Evolutionary conservation across 495 filamentous ascomycete species (phyloP), one percentile per base, ranked within the genome.

Genomic region (Xylaria curta): DNA sequence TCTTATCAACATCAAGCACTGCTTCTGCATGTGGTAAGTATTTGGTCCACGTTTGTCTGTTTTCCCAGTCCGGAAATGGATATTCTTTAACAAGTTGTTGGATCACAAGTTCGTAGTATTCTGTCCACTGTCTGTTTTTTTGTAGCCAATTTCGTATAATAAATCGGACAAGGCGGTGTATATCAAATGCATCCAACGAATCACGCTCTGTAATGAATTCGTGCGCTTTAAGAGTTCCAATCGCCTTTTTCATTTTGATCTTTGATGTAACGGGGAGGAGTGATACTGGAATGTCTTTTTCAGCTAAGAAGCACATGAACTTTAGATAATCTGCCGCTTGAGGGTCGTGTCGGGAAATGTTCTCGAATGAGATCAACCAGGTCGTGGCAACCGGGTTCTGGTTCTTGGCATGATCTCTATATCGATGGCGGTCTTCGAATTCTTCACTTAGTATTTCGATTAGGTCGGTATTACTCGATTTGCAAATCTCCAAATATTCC

Each of bases 91-190:
- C 64, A 64, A 85, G 62, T 36, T 74, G 59, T 31, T 77, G 44
- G 38, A 83, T 49, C 4, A 77, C 76, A n/a, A 76, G 64, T 8
- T 77, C 75, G 46, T 77, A 68, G 70, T 79, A 84, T 47, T 71
- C 15, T 59, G 73, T 63, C 46, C 65, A 73, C 46, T 75, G 53
- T 31, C 59, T 69, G 15, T 82, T 65, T 6, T 68, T 51, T n/a
- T 79, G 58, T 17, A 88, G 65, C 86, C 84, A 88, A 68, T 80
- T 85, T 28, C 76, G 79, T 58, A 79, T 81, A 15, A 80, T 75
- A 46, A 87, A 63, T 56, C 81, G 83, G 44, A 86, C 82, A 17
- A 87, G 74, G 24, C 82, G 76, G 69, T 87, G 82, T 24, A 87
- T 76, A 56, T 82, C 77, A 60, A 81, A 86, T 6, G 70, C 67